Evolutionary conservation across 768 basidiomycete genomes (phyloP).

Genomic region (Naematelia aurantialba): DNA sequence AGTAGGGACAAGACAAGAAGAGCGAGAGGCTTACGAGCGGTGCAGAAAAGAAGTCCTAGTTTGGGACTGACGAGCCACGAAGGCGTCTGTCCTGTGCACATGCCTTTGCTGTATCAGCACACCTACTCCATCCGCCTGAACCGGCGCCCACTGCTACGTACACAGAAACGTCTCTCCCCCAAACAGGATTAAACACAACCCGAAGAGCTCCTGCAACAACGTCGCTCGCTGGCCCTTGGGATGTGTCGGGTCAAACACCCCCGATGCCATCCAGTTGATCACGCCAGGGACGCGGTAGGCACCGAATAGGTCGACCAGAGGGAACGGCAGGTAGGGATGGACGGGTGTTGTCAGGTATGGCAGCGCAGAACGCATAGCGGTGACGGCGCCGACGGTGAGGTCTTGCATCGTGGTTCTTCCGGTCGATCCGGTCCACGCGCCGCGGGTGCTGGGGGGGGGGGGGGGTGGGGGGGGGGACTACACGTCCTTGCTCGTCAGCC

Average conservation of each 20-base stretch:
- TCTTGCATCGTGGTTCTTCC: background rate
- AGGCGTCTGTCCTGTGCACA: slow-evolving; percentile 54
- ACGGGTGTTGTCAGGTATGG: slow-evolving; percentile 13
- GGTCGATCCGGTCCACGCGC: too few species aligned
- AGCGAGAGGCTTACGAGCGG: slow-evolving; percentile 62
- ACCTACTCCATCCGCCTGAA: too few species aligned
- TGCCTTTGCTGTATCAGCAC: slow-evolving; percentile 21
- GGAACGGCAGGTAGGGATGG: slow-evolving; percentile 31
- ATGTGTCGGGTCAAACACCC: slow-evolving; percentile 24
- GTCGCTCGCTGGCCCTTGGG: slow-evolving; percentile 12
- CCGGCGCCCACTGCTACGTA: slow-evolving; percentile 14
- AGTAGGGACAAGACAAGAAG: too few species aligned
- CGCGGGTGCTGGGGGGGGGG: too few species aligned
- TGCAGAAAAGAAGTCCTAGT: slow-evolving; percentile 62
- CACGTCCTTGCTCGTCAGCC: too few species aligned
- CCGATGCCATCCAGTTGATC: slow-evolving; percentile 36
- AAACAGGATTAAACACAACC: slow-evolving; percentile 44
- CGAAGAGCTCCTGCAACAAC: slow-evolving; percentile 39
- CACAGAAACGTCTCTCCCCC: slow-evolving; percentile 48
- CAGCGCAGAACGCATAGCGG: background rate
- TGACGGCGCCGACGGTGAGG: background rate
- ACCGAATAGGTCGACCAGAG: slow-evolving; percentile 32
- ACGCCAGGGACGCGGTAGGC: slow-evolving; percentile 31
- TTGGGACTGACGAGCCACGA: slow-evolving; percentile 77
- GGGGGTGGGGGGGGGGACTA: too few species aligned